Base-by-base conservation (phyloP, 805 yeast species). In the Wickerhamiella galacta region DNA sequence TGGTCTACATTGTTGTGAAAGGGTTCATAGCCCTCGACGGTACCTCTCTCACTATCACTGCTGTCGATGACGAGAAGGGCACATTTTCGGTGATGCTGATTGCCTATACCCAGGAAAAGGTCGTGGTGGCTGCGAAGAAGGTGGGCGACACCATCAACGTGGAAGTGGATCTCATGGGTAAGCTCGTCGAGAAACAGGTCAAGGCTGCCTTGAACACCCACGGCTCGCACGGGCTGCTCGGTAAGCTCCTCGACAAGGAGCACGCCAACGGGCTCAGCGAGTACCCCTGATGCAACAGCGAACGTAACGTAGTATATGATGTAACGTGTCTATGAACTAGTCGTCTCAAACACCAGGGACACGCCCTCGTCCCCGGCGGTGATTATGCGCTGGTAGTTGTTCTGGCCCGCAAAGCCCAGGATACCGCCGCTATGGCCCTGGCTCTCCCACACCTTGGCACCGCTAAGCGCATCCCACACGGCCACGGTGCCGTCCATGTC, bases 301-400 rank as follows among this genome's bases (percentile, higher is more conserved):
- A n/a, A 14, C 25, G n/a, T 23, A 6, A 23, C 10, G 22, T 20
- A 20, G 22, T 14, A 11, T 23, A 23, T 11, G 21, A 33, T 25
- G 16, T 25, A 33, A 28, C 32, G 7, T 17, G 28, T 30, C 23
- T 6, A 14, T 6, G 16, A 6, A 6, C 33, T 30, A n/a, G 16
- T n/a, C n/a, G 11, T 20, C 11, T 64, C 61, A 45, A 72, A 83
- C 8, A 87, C 69, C 42, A 87, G 61, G 9, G 92, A 71, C 20
- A 90, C 95, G 44, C 94, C 94, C 55, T 90, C 98, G 53, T 90
- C 98, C 42, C 95, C 95, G 10, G 95, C 98, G 15, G 95, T 81
- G 23, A 83, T 66, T 28, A 90, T 48, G 51, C 75, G 73, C 32
- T 66, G 64, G 18, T 82, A 87, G 29, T 68, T 58, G 25, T 70